A percentile compares a stretch with the other conserved stretches of the same genome.
These are phyloP conservation scores for Tremella mesenterica DNA, from an alignment of 768 basidiomycete genomes.

Conservation along the genomic window DNA sequence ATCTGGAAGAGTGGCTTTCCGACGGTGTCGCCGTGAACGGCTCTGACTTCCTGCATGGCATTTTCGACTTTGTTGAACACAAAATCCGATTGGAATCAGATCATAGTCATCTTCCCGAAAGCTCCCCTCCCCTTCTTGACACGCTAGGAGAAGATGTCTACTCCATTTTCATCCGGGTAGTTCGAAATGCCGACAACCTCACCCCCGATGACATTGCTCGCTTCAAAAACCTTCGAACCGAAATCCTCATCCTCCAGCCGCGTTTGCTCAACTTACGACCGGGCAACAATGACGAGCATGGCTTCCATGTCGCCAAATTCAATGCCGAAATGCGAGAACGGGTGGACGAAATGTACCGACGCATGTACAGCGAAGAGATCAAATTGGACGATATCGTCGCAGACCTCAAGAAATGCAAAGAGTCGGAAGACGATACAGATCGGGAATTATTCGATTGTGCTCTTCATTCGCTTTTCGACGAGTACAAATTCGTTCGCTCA, in stretches of 20 bases:
- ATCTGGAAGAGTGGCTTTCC: slow-evolving; percentile 92
- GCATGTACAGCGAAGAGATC: slow-evolving; percentile 94
- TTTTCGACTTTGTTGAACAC: slow-evolving; percentile 79
- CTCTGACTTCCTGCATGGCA: slow-evolving; percentile 72
- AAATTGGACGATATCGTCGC: slow-evolving; percentile 88
- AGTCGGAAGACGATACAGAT: slow-evolving; percentile 69
- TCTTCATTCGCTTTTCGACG: slow-evolving; percentile 98
- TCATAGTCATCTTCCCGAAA: slow-evolving; percentile 56
- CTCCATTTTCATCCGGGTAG: slow-evolving; percentile 80
- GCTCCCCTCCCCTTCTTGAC: slow-evolving; percentile 45
- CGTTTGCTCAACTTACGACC: slow-evolving; percentile 90
- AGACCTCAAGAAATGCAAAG: slow-evolving; percentile 76
- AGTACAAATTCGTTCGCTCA: slow-evolving; percentile 98
- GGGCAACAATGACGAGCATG: slow-evolving; percentile 71
- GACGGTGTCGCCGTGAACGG: slow-evolving; percentile 77
- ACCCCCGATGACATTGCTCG: slow-evolving; percentile 69
- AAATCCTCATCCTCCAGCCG: slow-evolving; percentile 88
- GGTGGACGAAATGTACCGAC: slow-evolving; percentile 90
- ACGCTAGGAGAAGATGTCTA: slow-evolving; percentile 49
- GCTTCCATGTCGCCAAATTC: slow-evolving; percentile 80
- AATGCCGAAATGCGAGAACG: slow-evolving; percentile 80
- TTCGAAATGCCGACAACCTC: slow-evolving; percentile 73
- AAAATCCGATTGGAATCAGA: slow-evolving; percentile 85
- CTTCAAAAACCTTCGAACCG: slow-evolving; percentile 83
- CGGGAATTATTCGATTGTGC: slow-evolving; percentile 99